These are phyloP conservation scores for Pneumocystis murina DNA, from an alignment of 1,139 yeast species.

Conservation along the genomic window DNA sequence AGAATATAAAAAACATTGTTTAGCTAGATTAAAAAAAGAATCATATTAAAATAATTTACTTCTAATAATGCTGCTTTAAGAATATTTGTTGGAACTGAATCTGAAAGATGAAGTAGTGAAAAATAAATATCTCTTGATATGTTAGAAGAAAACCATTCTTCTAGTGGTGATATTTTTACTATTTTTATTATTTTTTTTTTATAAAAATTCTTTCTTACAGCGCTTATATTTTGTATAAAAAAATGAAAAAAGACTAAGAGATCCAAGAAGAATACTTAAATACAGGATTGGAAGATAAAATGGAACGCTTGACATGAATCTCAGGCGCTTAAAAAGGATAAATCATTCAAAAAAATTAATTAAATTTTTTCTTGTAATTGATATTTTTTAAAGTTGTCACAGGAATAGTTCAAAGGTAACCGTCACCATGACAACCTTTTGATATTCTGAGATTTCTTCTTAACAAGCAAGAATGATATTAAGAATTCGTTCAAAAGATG, in stretches of 20 bases:
- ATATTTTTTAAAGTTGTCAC: too few species aligned
- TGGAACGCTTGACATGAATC: not conserved
- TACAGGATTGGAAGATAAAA: constrained; percentile 70
- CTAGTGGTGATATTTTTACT: constrained; percentile 39
- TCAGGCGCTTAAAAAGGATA: not conserved
- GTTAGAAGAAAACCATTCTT: constrained; percentile 58
- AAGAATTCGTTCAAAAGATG: not conserved
- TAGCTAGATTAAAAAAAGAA: not conserved
- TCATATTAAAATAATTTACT: not conserved
- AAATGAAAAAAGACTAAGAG: constrained; percentile 61
- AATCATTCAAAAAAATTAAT: too few species aligned
- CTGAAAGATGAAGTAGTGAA: constrained; percentile 26
- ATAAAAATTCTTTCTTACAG: not conserved
- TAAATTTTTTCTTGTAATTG: too few species aligned
- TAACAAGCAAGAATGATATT: not conserved
- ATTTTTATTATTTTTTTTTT: constrained; percentile 11
- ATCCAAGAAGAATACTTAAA: constrained; percentile 51
- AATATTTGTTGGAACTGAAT: not conserved
- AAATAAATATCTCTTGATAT: constrained; percentile 49
- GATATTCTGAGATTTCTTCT: not conserved
- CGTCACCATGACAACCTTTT: not conserved
- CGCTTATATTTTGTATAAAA: constrained; percentile 27
- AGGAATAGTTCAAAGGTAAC: not conserved
- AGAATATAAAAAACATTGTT: constrained; percentile 43
- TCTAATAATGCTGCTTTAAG: not conserved